These are phyloP conservation scores for Silene latifolia DNA, from an alignment of 148 eudicot genomes.

Conservation along the genomic window DNA sequence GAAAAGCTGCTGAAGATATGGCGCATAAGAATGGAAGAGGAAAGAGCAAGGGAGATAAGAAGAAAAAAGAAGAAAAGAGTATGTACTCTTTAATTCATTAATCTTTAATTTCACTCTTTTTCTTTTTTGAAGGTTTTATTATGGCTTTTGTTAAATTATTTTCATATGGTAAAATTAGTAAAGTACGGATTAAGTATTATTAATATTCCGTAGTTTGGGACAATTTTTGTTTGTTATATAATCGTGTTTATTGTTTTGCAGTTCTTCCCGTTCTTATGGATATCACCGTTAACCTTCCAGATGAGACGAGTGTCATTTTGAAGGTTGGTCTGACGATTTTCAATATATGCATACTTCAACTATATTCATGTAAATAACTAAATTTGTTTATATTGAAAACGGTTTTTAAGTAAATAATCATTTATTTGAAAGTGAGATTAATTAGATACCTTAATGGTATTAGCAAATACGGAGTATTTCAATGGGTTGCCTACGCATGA, in stretches of 20 bases:
- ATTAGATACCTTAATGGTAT: no score
- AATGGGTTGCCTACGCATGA: no score
- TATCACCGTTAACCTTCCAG: conserved; percentile 72
- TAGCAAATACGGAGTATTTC: no score
- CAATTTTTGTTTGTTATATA: no score
- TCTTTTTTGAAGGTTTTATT: not conserved
- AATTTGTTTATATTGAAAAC: not conserved
- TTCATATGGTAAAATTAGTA: not conserved
- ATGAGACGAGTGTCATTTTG: conserved; percentile 63
- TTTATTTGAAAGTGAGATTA: no score
- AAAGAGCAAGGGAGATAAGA: conserved; percentile 87
- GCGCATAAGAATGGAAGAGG: conserved; percentile 93
- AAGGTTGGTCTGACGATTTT: conserved; percentile 49
- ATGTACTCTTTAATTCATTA: conserved; percentile 31
- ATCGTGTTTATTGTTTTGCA: conserved; percentile 18
- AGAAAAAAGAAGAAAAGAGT: conserved; percentile 93
- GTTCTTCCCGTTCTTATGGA: conserved; percentile 92
- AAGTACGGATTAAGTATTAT: not conserved
- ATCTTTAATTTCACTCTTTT: not conserved
- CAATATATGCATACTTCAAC: not conserved
- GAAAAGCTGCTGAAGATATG: conserved; percentile 36
- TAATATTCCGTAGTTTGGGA: not conserved
- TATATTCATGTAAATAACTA: no score
- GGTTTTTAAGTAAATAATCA: no score
- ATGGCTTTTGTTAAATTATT: not conserved